Conservation (phyloP, 139 green algal genomes). For the Limnomonas spitsbergensis region DNA sequence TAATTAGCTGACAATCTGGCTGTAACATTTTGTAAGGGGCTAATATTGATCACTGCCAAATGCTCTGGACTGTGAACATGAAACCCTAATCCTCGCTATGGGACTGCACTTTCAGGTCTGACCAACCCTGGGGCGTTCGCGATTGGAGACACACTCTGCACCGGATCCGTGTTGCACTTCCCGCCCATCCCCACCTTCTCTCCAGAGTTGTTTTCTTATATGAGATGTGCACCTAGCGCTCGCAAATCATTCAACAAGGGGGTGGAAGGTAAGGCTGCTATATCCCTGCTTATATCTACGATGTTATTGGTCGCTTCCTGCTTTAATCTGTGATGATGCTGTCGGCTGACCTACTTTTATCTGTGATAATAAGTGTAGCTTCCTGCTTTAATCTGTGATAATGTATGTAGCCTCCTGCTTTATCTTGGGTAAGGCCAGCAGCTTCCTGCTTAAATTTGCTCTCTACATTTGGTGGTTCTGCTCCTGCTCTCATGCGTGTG, state of each 20-base stretch:
- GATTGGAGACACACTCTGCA: conserved; percentile 45
- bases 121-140: conserved; percentile 76
- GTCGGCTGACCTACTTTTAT: background rate
- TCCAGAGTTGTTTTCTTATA: conserved; percentile 72
- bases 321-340: background rate
- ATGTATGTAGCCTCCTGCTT: too few species aligned
- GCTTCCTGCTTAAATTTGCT: too few species aligned
- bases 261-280: conserved; percentile 41
- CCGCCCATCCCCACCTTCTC: conserved; percentile 77
- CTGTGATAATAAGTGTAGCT: background rate
- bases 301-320: background rate
- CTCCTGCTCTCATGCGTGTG: background rate
- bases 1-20: too few species aligned
- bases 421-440: too few species aligned
- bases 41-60: too few species aligned
- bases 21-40: too few species aligned
- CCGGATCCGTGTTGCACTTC: conserved; percentile 41
- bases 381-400: background rate
- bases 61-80: too few species aligned
- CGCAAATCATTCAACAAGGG: conserved; percentile 69
- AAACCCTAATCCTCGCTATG: too few species aligned
- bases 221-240: conserved; percentile 56
- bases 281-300: background rate
- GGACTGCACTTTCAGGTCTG: conserved; percentile 20
- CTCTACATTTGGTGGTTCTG: too few species aligned